Evolutionary conservation across 2,329 filamentous ascomycete genomes (phyloP).

Genomic region (Penicillium sp.): DNA sequence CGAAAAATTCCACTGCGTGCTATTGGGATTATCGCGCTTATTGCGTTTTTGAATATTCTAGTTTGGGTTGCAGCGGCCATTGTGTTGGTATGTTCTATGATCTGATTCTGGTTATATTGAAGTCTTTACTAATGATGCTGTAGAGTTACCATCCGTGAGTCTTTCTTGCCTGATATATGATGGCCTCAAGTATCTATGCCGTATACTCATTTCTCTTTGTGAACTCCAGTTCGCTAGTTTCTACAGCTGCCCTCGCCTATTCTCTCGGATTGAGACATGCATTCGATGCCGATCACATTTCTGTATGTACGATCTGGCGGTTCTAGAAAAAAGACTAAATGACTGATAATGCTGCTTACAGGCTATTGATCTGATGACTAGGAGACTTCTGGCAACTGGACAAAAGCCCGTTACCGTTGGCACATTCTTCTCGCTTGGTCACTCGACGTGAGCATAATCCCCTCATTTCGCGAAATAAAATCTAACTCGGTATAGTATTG

Average conservation of each 20-base stretch:
- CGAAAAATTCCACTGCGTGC: constrained; percentile 57
- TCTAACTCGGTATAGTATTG: constrained; percentile 55
- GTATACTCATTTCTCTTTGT: not conserved
- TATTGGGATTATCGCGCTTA: constrained; percentile 56
- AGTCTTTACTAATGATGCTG: constrained; percentile 11
- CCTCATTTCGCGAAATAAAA: not conserved
- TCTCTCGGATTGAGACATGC: constrained; percentile 88
- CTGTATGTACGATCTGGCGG: constrained; percentile 39
- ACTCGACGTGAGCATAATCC: constrained; percentile 64
- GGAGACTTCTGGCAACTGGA: constrained; percentile 79
- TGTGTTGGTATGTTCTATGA: constrained; percentile 49
- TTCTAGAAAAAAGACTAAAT: constrained; percentile 9
- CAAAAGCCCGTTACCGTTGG: constrained; percentile 88
- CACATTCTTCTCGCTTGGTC: constrained; percentile 89
- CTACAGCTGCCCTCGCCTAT: constrained; percentile 80
- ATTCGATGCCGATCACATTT: constrained; percentile 94
- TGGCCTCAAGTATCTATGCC: too few relatives aligned
- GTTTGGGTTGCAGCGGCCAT: constrained; percentile 60
- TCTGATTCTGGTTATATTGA: not conserved
- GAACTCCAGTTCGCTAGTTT: constrained; percentile 61
- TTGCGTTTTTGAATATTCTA: constrained; percentile 55
- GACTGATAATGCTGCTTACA: constrained; percentile 42
- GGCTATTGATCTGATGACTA: constrained; percentile 93
- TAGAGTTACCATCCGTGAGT: constrained; percentile 42
- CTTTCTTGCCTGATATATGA: not conserved